Conservation (phyloP, 257 asterid species). For the Verbascum thapsus region DNA sequence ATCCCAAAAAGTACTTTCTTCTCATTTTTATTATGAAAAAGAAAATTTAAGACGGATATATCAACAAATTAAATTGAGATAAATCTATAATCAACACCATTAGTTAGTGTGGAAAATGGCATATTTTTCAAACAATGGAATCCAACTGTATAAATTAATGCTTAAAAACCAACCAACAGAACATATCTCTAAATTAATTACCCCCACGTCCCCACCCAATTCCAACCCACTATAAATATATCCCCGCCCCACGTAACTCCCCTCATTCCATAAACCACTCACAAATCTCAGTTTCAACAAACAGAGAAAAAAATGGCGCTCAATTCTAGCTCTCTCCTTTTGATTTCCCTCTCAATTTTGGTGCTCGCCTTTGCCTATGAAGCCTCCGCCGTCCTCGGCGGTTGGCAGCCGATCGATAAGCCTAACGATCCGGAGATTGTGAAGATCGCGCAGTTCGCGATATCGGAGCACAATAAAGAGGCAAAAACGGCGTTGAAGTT, state of each 20-base stretch:
- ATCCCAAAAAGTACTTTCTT: no score
- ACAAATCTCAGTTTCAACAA: not conserved
- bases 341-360: conserved; percentile 16
- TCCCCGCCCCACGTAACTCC: not conserved
- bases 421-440: conserved; percentile 34
- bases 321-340: conserved; percentile 12
- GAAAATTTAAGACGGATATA: no score
- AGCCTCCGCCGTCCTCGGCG: conserved; percentile 12
- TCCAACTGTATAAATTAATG: no score
- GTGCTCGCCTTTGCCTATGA: not conserved
- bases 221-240: not conserved
- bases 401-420: conserved; percentile 36
- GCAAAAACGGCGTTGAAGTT: conserved; percentile 22
- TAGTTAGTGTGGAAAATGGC: no score
- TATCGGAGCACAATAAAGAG: conserved; percentile 42
- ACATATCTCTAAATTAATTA: no score
- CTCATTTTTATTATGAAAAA: no score
- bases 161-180: no score
- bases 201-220: no score
- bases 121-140: no score
- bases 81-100: no score
- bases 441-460: conserved; percentile 42
- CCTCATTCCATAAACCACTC: no score
- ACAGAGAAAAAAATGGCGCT: conserved; percentile 22
- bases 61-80: no score